These are phyloP conservation scores for Podila horticola DNA, from an alignment of 192 early-diverging fungal genomes.

Conservation along the genomic window DNA sequence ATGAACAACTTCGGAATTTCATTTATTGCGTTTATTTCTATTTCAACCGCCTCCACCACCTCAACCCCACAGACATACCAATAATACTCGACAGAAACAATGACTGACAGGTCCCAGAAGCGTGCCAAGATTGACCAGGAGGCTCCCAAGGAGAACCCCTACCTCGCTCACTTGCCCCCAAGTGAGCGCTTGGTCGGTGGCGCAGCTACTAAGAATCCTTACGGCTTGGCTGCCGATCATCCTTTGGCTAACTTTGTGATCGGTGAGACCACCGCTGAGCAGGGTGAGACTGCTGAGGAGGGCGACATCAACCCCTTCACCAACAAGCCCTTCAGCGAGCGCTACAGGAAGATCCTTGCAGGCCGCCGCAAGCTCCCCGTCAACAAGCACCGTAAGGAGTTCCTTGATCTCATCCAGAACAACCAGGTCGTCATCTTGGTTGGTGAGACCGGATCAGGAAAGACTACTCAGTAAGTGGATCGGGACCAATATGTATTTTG, in stretches of 20 bases:
- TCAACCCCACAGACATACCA: background rate
- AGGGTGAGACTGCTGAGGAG: slow-evolving; percentile 84
- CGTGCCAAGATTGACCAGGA: slow-evolving; percentile 30
- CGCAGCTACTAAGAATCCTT: slow-evolving; percentile 12
- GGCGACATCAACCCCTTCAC: slow-evolving; percentile 83
- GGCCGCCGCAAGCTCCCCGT: slow-evolving; percentile 93
- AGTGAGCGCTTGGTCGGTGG: slow-evolving; percentile 37
- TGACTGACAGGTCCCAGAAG: slow-evolving; percentile 50
- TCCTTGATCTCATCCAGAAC: slow-evolving; percentile 90
- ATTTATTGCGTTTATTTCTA: too few species aligned
- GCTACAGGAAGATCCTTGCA: slow-evolving; percentile 88
- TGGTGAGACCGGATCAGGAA: slow-evolving; percentile 98
- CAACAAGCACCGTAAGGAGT: slow-evolving; percentile 91
- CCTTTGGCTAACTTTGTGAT: slow-evolving; percentile 67
- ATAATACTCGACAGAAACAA: background rate
- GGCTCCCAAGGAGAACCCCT: slow-evolving; percentile 60
- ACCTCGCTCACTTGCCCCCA: slow-evolving; percentile 61
- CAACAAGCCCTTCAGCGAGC: slow-evolving; percentile 77
- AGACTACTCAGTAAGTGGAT: slow-evolving; percentile 91
- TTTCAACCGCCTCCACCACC: too few species aligned
- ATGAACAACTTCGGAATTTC: too few species aligned
- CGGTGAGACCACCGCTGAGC: slow-evolving; percentile 84
- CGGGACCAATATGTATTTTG: background rate
- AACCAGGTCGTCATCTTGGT: slow-evolving; percentile 97
- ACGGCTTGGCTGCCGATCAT: slow-evolving; percentile 23